Evolutionary conservation across 768 basidiomycete species (phyloP), one percentile per base, ranked within the genome.

Genomic region (Dictyophora rubrovolvata): DNA sequence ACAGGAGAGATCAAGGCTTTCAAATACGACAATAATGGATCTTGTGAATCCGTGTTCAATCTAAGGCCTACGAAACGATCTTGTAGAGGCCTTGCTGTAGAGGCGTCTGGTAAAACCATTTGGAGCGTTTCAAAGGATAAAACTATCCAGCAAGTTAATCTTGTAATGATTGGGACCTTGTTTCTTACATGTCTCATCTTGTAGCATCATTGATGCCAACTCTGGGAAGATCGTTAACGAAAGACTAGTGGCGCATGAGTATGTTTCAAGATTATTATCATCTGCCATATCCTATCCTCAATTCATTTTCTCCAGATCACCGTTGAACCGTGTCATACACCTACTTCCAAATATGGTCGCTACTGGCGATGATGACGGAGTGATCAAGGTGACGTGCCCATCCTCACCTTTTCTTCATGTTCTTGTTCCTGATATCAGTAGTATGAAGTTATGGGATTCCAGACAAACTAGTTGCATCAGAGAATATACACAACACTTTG

Each of bases 301-400:
- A 17, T 8, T 21, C 16, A 33, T 33, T n/a, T 47, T 47, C 21
- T 37, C 2, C 53, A 93, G 90, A 56, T 80, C 83, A 22, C 81
- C 93, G 9, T 87, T 97, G 62, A 96, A 95, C 68, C 88, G 93
- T 60, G 80, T 96, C 36, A 85, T 84, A 64, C 75, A 77, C 63
- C 71, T 91, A 48, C 78, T 81, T 63, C 81, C 86, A 5, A 81
- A 87, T 69, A 71, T 92, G 58, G 69, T 95, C 16, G 82, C 83
- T 18, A 92, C 89, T 7, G 94, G 94, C 17, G 94, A 96, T 69
- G 94, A 97, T 67, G 92, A 94, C 56, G 94, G 94, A 35, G 83
- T 93, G 21, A 84, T 97, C 69, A 95, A 95, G 79, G 92, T 89
- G 54, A 23, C 48, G 42, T n/a, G 28, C n/a, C n/a, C 42, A 42